These are phyloP conservation scores for Penicillium canescens DNA, from an alignment of 495 filamentous ascomycete species.

Conservation along the genomic window DNA sequence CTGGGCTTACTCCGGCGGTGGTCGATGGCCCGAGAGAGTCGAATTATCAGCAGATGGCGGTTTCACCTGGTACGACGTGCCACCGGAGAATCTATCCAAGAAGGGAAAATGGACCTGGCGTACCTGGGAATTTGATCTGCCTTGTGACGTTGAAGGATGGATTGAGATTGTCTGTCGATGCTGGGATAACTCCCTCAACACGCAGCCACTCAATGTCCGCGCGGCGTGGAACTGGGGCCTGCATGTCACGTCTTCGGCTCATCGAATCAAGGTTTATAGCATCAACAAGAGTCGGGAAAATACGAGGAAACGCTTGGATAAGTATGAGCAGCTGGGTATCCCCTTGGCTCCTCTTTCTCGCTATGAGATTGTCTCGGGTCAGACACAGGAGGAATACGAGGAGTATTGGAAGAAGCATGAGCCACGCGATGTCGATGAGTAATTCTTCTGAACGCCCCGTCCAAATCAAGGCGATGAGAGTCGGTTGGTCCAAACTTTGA, in stretches of 20 bases:
- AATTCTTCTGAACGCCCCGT: no score
- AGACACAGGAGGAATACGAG: slow-evolving; percentile 49
- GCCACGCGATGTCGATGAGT: slow-evolving; percentile 51
- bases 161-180: slow-evolving; percentile 42
- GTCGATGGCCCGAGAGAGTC: slow-evolving; percentile 44
- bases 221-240: slow-evolving; percentile 59
- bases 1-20: slow-evolving; percentile 49
- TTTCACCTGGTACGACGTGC: slow-evolving; percentile 41
- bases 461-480: no score
- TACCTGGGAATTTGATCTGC: slow-evolving; percentile 40
- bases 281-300: slow-evolving; percentile 52
- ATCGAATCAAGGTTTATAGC: slow-evolving; percentile 64
- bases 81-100: slow-evolving; percentile 31
- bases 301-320: slow-evolving; percentile 50
- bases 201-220: slow-evolving; percentile 40
- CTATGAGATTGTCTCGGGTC: slow-evolving; percentile 45
- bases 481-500: no score
- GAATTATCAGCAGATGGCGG: slow-evolving; percentile 45
- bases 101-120: slow-evolving; percentile 41
- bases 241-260: slow-evolving; percentile 65
- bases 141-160: slow-evolving; percentile 45
- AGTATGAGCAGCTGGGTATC: slow-evolving; percentile 47
- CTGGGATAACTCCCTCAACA: slow-evolving; percentile 46
- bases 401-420: slow-evolving; percentile 44
- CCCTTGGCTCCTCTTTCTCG: slow-evolving; percentile 52